A percentile compares a stretch with the other conserved stretches of the same genome.
These are phyloP conservation scores for Nevesoporus exiguus DNA, from an alignment of 768 basidiomycete species.

Conservation along the genomic window DNA sequence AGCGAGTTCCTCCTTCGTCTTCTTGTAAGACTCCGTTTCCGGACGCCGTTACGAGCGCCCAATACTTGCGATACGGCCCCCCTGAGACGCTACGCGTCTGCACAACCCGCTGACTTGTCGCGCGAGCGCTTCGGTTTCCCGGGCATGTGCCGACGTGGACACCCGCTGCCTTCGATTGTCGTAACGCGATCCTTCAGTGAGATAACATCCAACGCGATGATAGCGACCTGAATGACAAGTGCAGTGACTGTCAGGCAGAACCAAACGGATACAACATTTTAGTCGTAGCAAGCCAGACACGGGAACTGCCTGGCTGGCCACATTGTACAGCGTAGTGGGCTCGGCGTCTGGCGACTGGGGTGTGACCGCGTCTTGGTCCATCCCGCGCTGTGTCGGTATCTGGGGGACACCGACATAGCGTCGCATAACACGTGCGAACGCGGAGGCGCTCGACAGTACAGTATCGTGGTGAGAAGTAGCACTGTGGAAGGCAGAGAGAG, in stretches of 20 bases:
- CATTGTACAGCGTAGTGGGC: neutral
- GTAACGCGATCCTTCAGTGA: constrained; percentile 18
- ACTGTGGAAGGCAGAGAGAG: constrained; percentile 6
- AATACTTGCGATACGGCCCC: constrained; percentile 8
- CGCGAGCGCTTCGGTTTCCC: constrained; percentile 2
- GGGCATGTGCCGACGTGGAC: neutral
- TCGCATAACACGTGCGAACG: neutral
- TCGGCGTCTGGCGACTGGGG: neutral
- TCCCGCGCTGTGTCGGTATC: neutral
- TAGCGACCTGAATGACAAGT: constrained; percentile 4
- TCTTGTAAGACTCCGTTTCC: constrained; percentile 2
- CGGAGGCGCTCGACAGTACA: neutral
- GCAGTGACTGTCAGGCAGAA: constrained; percentile 4
- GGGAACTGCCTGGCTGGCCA: neutral
- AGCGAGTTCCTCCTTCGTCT: constrained; percentile 13
- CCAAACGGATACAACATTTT: constrained; percentile 1
- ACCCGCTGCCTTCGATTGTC: constrained; percentile 8
- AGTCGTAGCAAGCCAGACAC: constrained; percentile 2
- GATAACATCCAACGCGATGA: constrained; percentile 12
- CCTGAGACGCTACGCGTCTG: constrained; percentile 11
- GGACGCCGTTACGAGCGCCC: constrained; percentile 6
- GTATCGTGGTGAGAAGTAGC: neutral
- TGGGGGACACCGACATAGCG: neutral
- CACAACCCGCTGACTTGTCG: constrained; percentile 9
- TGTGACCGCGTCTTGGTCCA: neutral